These are phyloP conservation scores for Mycena sp. DNA, from an alignment of 1,284 basidiomycete species.

Conservation along the genomic window DNA sequence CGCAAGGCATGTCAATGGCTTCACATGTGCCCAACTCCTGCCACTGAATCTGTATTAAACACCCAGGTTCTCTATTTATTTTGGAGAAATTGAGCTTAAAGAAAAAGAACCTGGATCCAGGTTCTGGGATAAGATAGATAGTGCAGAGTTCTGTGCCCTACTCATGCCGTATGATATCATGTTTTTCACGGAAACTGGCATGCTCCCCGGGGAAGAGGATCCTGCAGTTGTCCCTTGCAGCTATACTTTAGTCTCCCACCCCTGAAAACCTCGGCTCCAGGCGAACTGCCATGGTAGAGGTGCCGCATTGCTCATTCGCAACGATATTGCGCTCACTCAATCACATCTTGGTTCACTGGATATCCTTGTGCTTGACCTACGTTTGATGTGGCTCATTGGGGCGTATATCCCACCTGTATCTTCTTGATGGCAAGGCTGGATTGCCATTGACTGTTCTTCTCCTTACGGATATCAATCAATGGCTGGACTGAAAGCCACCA, in stretches of 20 bases:
- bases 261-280: not conserved
- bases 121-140: not conserved
- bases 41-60: no score
- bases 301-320: not conserved
- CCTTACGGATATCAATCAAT: no score
- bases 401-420: not conserved
- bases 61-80: no score
- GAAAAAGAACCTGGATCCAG: no score
- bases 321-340: not conserved
- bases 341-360: not conserved
- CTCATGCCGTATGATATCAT: conserved; percentile 8
- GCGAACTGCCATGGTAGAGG: not conserved
- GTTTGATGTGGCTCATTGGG: not conserved
- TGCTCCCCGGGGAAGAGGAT: conserved; percentile 2
- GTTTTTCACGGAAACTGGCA: conserved; percentile 8
- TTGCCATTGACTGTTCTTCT: no score
- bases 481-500: no score
- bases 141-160: not conserved
- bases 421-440: not conserved
- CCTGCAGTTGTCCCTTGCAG: not conserved
- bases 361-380: not conserved
- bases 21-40: no score
- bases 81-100: no score
- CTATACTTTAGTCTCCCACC: not conserved
- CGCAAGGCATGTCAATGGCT: no score